phyloP scores from a whole-genome alignment of 2,329 filamentous ascomycete genomes.

The Coccinonectria pachysandricola region DNA sequence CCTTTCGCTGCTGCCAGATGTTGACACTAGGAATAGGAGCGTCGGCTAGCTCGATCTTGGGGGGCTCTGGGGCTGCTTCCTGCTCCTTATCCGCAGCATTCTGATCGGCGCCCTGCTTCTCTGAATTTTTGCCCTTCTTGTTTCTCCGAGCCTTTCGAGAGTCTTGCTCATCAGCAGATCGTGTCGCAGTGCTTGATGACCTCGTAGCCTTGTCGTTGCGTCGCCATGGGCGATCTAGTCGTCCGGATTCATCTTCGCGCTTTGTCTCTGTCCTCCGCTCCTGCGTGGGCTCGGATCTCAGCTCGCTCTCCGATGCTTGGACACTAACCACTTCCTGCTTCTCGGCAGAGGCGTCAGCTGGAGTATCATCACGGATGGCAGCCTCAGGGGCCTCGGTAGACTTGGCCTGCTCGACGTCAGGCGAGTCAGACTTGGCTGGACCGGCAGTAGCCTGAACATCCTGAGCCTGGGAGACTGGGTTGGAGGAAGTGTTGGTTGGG shows the following conservation, averaged over 20 bases:
- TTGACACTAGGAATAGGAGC: constrained; percentile 79
- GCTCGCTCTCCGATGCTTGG: constrained; percentile 27
- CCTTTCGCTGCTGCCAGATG: constrained; percentile 72
- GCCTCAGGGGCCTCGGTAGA: constrained; percentile 15
- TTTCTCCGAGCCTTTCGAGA: constrained; percentile 39
- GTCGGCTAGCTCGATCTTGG: constrained; percentile 61
- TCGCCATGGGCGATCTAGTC: constrained; percentile 31
- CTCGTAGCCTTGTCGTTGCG: constrained; percentile 40
- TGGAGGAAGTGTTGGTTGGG: constrained; percentile 20
- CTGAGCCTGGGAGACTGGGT: constrained; percentile 15
- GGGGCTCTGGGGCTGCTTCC: constrained; percentile 29
- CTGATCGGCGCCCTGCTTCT: constrained; percentile 37
- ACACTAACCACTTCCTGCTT: constrained; percentile 26
- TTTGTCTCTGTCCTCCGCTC: constrained; percentile 23
- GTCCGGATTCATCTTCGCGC: constrained; percentile 29
- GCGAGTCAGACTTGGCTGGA: constrained; percentile 16
- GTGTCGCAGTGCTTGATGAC: constrained; percentile 52
- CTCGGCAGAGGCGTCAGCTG: constrained; percentile 16
- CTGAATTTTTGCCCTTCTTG: constrained; percentile 47
- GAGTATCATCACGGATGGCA: constrained; percentile 14
- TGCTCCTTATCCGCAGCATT: constrained; percentile 48
- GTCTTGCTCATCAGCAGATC: constrained; percentile 52
- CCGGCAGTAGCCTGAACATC: constrained; percentile 19
- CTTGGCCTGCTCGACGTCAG: constrained; percentile 17
- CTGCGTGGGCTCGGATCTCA: constrained; percentile 24